Evolutionary conservation across 495 filamentous ascomycete genomes (phyloP), one percentile per base, ranked within the genome.

Genomic region (Daldinia vernicosa): DNA sequence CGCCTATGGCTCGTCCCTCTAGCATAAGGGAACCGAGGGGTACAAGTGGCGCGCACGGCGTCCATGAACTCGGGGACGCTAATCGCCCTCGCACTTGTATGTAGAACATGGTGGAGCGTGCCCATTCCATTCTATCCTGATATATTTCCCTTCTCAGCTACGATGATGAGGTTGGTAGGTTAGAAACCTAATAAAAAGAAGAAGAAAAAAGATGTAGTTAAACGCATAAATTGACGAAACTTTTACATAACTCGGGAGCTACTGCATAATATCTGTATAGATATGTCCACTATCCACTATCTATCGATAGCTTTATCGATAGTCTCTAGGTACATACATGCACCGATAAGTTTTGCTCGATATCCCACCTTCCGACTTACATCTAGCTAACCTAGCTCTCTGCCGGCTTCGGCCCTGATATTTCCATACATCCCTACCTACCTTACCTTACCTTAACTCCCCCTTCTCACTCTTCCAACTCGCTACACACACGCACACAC

Each of bases 21-120:
- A 4, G 69, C 63, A 1, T 33, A 39, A 7, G 78, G 75, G 67
- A 81, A 85, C 2, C 84, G 79, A 5, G 82, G 81, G 19, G 74
- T 66, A 78, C 86, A 88, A 69, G 83, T 83, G 59, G 81, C 81
- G 22, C 78, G 80, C 63, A 91, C 65, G 27, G 84, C 80, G 40
- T 85, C 82, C 45, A 79, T 70, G 74, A 89, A 91, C 72, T 90
- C 86, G 12, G 72, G 47, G 24, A 78, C 66, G 24, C 76, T 76
- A 69, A 91, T 86, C 12, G 87, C 82, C 70, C 70, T 76, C 43
- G 80, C 78, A 43, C 76, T 72, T 57, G 77, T 79, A 69, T 82
- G 79, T 62, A 85, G 47, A 24, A 81, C 75, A 69, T 75, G 72
- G 30, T 78, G 73, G 69, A 79, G 54, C 73, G 72, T 80, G 63